Conservation (phyloP, 805 yeast genomes). For the Pichia nakasei region DNA sequence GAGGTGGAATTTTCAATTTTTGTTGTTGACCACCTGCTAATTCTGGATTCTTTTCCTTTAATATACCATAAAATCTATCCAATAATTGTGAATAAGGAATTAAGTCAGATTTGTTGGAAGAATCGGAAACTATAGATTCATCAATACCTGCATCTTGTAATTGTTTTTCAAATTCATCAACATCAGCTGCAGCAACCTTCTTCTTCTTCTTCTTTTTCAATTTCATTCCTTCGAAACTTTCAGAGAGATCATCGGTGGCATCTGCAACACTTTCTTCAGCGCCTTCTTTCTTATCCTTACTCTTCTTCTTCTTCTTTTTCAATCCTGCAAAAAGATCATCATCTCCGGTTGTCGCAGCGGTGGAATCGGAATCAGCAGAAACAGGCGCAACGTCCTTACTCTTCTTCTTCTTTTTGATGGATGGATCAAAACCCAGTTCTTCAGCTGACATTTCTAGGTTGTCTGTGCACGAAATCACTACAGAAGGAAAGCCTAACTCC, state of each 20-base stretch:
- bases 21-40: conserved; percentile 94
- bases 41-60: conserved; percentile 94
- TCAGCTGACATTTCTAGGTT: conserved; percentile 17
- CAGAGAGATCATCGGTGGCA: conserved; percentile 36
- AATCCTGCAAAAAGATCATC: conserved; percentile 73
- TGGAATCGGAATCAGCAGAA: conserved; percentile 31
- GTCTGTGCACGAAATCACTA: too few species aligned
- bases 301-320: conserved; percentile 80
- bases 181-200: conserved; percentile 53
- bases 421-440: conserved; percentile 64
- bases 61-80: conserved; percentile 74
- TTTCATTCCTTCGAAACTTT: conserved; percentile 60
- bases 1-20: conserved; percentile 95
- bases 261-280: conserved; percentile 20
- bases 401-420: conserved; percentile 66
- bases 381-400: conserved; percentile 29
- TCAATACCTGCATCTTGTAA: conserved; percentile 85
- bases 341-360: conserved; percentile 19
- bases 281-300: conserved; percentile 32
- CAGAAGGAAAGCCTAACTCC: too few species aligned
- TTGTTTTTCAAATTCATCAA: conserved; percentile 80
- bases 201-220: conserved; percentile 75
- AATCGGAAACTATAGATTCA: conserved; percentile 28
- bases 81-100: conserved; percentile 65
- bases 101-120: conserved; percentile 41